phyloP scores from a whole-genome alignment of 257 asterid species.

The Cynanchum wilfordii region DNA sequence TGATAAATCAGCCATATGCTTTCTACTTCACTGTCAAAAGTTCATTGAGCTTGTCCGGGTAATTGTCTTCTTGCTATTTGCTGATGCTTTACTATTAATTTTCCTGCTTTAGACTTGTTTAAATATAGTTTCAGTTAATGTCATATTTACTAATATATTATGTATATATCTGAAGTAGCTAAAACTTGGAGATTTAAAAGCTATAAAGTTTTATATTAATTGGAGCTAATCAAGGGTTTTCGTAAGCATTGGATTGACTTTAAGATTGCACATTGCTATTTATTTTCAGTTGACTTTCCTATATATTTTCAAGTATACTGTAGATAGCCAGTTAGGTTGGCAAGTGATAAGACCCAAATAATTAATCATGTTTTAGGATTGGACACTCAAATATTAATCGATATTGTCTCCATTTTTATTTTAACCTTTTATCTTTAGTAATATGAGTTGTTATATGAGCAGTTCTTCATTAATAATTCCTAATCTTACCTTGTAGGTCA shows the following conservation, averaged over 20 bases:
- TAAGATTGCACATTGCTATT: not conserved
- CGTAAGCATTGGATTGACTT: not conserved
- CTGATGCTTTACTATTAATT: not conserved
- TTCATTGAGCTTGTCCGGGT: slow-evolving; percentile 89
- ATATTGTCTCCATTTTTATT: not conserved
- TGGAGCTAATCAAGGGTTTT: not conserved
- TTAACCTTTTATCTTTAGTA: not conserved
- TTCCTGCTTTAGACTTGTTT: not conserved
- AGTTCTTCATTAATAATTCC: not conserved
- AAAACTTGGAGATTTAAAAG: not conserved
- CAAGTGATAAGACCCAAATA: not conserved
- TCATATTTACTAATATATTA: not conserved
- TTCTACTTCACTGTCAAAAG: slow-evolving; percentile 79
- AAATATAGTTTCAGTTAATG: not conserved
- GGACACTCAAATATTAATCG: not conserved
- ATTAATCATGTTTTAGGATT: not conserved
- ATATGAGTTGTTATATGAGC: not conserved
- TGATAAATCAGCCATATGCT: slow-evolving; percentile 64
- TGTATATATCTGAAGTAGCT: not conserved
- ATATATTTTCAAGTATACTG: not conserved
- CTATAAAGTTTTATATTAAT: not conserved
- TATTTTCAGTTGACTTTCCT: not conserved
- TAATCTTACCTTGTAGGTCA: slow-evolving; percentile 35
- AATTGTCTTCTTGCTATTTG: slow-evolving; percentile 15
- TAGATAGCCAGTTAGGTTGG: not conserved